Evolutionary conservation across 345 rosid species (phyloP), one percentile per base, ranked within the genome.

Genomic region (Punica granatum): DNA sequence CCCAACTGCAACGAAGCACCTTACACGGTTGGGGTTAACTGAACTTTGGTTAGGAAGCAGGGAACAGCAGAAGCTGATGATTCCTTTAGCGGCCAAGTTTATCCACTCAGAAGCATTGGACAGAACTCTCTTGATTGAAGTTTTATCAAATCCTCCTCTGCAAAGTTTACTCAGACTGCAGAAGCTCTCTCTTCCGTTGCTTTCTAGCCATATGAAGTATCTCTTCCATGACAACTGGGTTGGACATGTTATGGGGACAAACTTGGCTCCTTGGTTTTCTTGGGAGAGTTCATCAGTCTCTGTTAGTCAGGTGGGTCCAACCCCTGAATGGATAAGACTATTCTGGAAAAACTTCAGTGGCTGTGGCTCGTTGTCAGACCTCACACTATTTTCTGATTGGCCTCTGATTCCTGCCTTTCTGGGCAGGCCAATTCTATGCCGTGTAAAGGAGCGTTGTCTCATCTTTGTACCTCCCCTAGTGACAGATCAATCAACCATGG

Each of bases 351-450:
- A 80, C 70, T 90, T 85, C 73, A 78, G 74, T 67, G 83, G 79
- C 64, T 83, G 74, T 73, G 86, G 84, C 64, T 84, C 92, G 48
- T 74, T 75, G 26, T 96, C 84, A 63, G 86, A 88, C 41, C 84
- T 90, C 64, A 77, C 83, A 46, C 84, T 86, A 64, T 92, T 90
- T 70, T 81, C 86, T 25, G 95, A 92, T 69, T 92, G 98, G 98
- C 98, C 98, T 41, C 71, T 92, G 65, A 83, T 92, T 81, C 98
- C 98, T 84, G 95, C 95, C 61, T 88, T 90, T 79, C 95, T 90
- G 73, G 97, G 98, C 44, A 82, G 96, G 78, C 85, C 92, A 53
- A 80, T 90, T 65, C 78, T 92, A 62, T 92, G 98, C 77, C 92
- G 98, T 72, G 86, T 90, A 63, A 85, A 84, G 73, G 92, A 86